Conservation (phyloP, 2,329 filamentous ascomycete species). For the Penicillium vulpinum region DNA sequence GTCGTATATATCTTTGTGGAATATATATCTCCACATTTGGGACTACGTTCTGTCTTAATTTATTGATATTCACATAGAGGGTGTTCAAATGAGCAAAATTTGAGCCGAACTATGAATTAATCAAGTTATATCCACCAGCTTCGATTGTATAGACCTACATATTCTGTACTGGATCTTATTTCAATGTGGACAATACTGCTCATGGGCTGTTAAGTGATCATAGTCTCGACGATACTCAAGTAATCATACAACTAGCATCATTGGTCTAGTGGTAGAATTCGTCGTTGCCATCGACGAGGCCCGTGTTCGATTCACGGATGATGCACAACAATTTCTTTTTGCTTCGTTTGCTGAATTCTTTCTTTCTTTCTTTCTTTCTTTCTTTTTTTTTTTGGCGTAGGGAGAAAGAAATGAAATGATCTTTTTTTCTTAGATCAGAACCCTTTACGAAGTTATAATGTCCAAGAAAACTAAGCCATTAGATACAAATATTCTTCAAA, state of each 20-base stretch:
- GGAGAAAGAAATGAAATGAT: background rate
- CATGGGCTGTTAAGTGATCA: background rate
- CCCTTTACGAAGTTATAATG: background rate
- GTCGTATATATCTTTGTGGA: no score
- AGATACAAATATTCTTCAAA: background rate
- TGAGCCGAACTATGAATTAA: no score
- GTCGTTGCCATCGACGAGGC: constrained; percentile 47
- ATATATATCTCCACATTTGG: background rate
- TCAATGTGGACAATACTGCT: background rate
- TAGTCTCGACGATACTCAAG: accelerated
- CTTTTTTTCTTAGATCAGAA: background rate
- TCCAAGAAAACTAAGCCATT: background rate
- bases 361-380: background rate
- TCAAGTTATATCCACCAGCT: background rate
- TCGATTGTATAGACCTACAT: background rate
- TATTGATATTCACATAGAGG: background rate
- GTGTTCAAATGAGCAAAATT: background rate
- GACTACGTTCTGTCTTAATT: background rate
- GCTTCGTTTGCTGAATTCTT: background rate
- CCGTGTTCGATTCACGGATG: constrained; percentile 51
- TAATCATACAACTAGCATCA: constrained; percentile 30
- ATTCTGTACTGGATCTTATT: background rate
- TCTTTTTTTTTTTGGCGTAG: background rate
- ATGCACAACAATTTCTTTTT: constrained; percentile 35
- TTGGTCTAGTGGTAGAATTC: constrained; percentile 46